Evolutionary conservation across 139 green algal genomes (phyloP).

Genomic region (Volvox reticuliferus): DNA sequence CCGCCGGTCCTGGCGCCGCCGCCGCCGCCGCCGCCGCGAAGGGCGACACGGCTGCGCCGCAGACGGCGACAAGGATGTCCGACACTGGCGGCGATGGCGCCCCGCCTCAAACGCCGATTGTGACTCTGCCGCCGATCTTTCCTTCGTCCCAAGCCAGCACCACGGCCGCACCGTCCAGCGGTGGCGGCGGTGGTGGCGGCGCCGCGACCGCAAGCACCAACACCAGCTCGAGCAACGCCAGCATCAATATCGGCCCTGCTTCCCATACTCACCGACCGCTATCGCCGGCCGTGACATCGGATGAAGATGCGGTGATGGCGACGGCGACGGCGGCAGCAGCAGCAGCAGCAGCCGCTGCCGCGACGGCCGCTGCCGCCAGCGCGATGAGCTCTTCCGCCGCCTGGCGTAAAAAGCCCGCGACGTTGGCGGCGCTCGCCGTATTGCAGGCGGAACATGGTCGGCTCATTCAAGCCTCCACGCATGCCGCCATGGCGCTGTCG

Average conservation of each 20-base stretch:
- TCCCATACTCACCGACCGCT: not conserved
- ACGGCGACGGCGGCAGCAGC: not conserved
- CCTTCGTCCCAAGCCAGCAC: not conserved
- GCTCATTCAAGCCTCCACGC: not conserved
- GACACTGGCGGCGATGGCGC: not conserved
- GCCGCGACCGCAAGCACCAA: not conserved
- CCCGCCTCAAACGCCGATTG: not conserved
- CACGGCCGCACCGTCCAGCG: not conserved
- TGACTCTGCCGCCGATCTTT: not conserved
- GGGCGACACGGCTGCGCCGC: not conserved
- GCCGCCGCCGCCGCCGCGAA: not conserved
- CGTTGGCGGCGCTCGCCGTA: constrained; percentile 6
- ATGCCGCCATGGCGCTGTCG: constrained; percentile 21
- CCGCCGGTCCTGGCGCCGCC: not conserved
- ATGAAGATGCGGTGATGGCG: not conserved
- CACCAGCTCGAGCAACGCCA: not conserved
- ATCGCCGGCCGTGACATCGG: not conserved
- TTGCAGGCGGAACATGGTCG: constrained; percentile 28
- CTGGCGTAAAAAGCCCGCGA: constrained; percentile 21
- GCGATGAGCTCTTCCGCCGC: not conserved
- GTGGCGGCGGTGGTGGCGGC: not conserved
- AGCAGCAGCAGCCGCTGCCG: not conserved
- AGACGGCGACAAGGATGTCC: not conserved
- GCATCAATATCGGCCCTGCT: not conserved
- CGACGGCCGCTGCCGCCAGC: not conserved